Evolutionary conservation across 495 filamentous ascomycete genomes (phyloP).

Genomic region (Penicillium robsamsonii): DNA sequence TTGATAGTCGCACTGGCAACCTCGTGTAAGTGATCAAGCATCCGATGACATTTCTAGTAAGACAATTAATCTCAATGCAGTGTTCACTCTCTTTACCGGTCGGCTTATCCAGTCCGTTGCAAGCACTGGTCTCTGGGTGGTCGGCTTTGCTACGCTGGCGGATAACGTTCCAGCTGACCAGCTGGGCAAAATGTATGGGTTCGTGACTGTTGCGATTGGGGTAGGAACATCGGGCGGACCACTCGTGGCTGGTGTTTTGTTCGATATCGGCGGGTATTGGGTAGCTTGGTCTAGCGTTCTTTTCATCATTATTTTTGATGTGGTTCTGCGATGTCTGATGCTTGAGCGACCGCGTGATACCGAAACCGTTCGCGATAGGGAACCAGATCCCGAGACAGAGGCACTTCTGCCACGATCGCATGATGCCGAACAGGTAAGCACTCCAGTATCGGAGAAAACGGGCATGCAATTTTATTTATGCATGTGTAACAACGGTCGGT

Average conservation of each 20-base stretch:
- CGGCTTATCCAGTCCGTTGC: conserved; percentile 2
- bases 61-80: conserved; percentile 1
- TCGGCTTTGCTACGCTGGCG: conserved; percentile 24
- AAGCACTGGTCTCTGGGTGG: conserved; percentile 17
- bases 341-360: conserved; percentile 18
- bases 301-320: conserved; percentile 19
- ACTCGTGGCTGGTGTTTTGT: conserved; percentile 23
- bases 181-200: conserved; percentile 21
- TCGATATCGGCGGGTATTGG: conserved; percentile 30
- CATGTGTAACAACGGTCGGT: conserved; percentile 17
- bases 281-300: conserved; percentile 27
- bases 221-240: conserved; percentile 26
- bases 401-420: neutral
- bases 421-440: neutral
- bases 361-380: neutral
- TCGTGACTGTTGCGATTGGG: conserved; percentile 19
- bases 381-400: conserved; percentile 3
- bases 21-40: conserved; percentile 1
- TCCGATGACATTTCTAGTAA: neutral
- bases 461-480: conserved; percentile 15
- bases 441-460: neutral
- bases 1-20: neutral
- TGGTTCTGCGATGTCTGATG: conserved; percentile 28
- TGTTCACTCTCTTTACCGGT: conserved; percentile 16
- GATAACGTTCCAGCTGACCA: conserved; percentile 21